Conservation (phyloP, 1,284 basidiomycete species). For the Pterulicium gracile region DNA sequence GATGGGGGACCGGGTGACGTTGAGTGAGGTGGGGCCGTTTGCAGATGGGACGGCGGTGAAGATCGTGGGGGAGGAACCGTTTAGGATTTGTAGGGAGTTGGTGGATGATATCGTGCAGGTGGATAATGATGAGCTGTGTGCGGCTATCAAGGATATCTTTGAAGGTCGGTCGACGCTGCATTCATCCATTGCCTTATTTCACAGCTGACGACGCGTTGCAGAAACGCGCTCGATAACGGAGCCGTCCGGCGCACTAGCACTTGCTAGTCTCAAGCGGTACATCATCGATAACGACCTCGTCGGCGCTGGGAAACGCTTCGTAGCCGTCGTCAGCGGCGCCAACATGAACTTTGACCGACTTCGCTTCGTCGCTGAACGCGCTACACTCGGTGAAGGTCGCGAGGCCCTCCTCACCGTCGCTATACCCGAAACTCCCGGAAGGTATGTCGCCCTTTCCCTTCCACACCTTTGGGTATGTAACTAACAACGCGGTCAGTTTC, state of each 20-base stretch:
- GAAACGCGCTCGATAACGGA: conserved; percentile 94
- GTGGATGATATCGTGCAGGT: conserved; percentile 84
- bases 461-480: conserved; percentile 7
- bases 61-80: conserved; percentile 91
- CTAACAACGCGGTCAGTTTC: conserved; percentile 46
- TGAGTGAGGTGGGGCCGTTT: conserved; percentile 92
- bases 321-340: conserved; percentile 89
- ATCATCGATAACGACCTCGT: conserved; percentile 75
- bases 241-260: conserved; percentile 90
- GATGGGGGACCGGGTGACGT: conserved; percentile 70
- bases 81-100: conserved; percentile 80
- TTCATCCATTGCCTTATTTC: conserved; percentile 7
- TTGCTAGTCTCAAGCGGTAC: conserved; percentile 89
- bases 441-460: conserved; percentile 32
- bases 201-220: conserved; percentile 21
- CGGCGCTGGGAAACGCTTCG: conserved; percentile 79
- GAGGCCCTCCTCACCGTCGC: conserved; percentile 91
- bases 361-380: conserved; percentile 95
- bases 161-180: conserved; percentile 60
- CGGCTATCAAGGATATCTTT: conserved; percentile 98
- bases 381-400: conserved; percentile 90
- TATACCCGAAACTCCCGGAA: conserved; percentile 88
- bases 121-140: conserved; percentile 95
- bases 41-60: conserved; percentile 99
- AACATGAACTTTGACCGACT: conserved; percentile 99